phyloP scores from a whole-genome alignment of 306 rosid species.

The Vachellia collinsii region DNA sequence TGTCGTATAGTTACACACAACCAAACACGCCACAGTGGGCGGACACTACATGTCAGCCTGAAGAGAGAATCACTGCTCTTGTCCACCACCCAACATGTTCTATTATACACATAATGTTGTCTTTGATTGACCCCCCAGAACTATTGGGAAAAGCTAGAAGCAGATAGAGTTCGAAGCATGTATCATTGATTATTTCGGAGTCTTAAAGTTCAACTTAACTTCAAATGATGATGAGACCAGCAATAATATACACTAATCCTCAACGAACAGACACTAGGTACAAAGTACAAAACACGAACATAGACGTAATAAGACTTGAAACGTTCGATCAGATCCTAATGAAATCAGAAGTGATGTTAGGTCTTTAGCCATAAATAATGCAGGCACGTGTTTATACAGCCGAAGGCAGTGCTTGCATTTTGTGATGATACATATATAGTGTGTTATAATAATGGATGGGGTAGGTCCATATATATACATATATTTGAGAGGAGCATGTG shows the following conservation, averaged over 20 bases:
- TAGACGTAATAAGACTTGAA: background rate
- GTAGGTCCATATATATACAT: too few relatives aligned
- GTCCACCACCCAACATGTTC: slow-evolving; percentile 46
- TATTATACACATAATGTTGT: background rate
- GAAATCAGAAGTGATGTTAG: background rate
- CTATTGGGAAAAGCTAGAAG: background rate
- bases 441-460: slow-evolving; percentile 25
- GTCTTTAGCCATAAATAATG: background rate
- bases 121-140: background rate
- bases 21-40: slow-evolving; percentile 21
- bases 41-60: slow-evolving; percentile 50
- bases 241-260: background rate
- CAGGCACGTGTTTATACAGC: background rate
- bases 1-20: slow-evolving; percentile 38
- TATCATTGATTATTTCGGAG: background rate
- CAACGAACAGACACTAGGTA: background rate
- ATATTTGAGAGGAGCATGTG: slow-evolving; percentile 61
- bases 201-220: background rate
- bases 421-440: background rate
- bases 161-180: background rate
- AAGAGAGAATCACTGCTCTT: slow-evolving; percentile 37
- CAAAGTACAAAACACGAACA: background rate
- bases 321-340: background rate
- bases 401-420: background rate
- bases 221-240: background rate